Evolutionary conservation across 495 filamentous ascomycete genomes (phyloP), one percentile per base, ranked within the genome.

Genomic region (Tuber microsphaerosporum): DNA sequence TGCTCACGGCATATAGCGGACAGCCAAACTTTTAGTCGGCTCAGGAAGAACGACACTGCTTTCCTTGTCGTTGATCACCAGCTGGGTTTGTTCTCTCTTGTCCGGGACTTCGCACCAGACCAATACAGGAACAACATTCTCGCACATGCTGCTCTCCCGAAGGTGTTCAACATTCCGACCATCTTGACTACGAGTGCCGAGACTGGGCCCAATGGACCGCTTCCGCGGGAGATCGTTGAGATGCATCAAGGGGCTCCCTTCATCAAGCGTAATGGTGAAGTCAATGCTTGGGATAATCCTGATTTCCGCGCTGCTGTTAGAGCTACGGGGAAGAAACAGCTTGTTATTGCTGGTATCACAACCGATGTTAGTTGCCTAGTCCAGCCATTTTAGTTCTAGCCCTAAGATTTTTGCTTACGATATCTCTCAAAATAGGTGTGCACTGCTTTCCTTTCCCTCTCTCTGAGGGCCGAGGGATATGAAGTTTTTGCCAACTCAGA

Each of bases 401-500:
- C 70, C 17, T 34, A 22, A 14, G 61, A 48, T 20, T 31, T 19
- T 39, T 8, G 42, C 14, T 73, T 65, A 51, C 69, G 17, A 69
- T n/a, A 39, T 51, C 19, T 68, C 22, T 69, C 42, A 87, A 85
- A 61, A 31, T 43, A 81, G 79, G 79, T 82, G 31, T 82, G 88
- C 85, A 92, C 91, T 10, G 83, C 90, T 6, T 93, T 93, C 86
- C 85, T 92, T 39, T 90, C 92, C 1, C 87, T 93, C 56, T 92
- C 90, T 0, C 88, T 93, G 4, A 85, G 89, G 46, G 87, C 88
- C 20, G 92, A 88, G 39, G 92, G 92, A 41, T 94, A 92, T 82
- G 87, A 88, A n/a, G 92, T 94, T 70, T 93, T 86, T 81, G 91
- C 91, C 79, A 93, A 92, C 84, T 87, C 90, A 69, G 91, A 94